Conservation (phyloP, 371 early-diverging fungal species). For the Syncephalis plumigaleata region DNA sequence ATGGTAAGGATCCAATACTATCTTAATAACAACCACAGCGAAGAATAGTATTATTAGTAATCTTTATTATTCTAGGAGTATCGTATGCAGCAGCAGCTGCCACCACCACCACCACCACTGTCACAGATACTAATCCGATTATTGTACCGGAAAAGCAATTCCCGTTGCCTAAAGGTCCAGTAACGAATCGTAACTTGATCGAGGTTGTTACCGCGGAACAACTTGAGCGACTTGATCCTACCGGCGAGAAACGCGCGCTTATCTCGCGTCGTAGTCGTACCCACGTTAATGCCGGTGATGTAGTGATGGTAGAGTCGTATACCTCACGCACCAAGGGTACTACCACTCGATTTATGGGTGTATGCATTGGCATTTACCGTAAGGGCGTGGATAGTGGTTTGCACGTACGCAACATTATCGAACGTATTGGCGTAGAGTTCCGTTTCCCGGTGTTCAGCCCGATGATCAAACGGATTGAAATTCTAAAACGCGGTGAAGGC, state of each 20-base stretch:
- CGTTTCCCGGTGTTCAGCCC: constrained; percentile 64
- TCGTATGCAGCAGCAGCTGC: too few relatives aligned
- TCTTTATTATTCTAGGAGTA: too few relatives aligned
- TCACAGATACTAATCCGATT: not conserved
- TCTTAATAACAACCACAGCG: too few relatives aligned
- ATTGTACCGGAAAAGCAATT: constrained; percentile 6
- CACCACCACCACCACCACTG: too few relatives aligned
- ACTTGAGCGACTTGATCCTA: constrained; percentile 25
- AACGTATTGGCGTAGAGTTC: constrained; percentile 71
- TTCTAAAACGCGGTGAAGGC: constrained; percentile 42
- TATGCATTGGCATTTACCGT: constrained; percentile 64
- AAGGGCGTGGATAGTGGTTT: constrained; percentile 60
- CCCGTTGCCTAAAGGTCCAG: constrained; percentile 1
- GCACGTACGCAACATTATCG: constrained; percentile 60
- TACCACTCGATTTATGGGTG: constrained; percentile 53
- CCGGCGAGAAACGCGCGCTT: constrained; percentile 30
- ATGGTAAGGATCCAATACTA: too few relatives aligned
- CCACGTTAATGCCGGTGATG: constrained; percentile 44
- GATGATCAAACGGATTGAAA: constrained; percentile 55
- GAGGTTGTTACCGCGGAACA: constrained; percentile 39
- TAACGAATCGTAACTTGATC: constrained; percentile 39
- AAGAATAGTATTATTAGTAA: too few relatives aligned
- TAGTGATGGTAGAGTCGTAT: constrained; percentile 51
- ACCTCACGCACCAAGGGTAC: constrained; percentile 46
- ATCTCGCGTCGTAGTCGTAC: constrained; percentile 31